Conservation (phyloP, 441 rosid species). For the Erodium trifolium region DNA sequence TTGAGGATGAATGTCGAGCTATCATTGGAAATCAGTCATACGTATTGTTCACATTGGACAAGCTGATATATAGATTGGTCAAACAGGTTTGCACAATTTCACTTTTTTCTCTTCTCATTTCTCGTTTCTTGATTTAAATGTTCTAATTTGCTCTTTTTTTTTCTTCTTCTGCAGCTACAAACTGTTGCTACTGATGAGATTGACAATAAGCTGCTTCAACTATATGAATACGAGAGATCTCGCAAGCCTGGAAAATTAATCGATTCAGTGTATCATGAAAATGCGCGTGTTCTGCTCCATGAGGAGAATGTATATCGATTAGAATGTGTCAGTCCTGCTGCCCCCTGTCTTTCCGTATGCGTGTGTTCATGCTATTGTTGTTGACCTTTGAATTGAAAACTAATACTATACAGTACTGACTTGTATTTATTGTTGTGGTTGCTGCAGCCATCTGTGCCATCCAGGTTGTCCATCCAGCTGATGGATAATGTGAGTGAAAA, state of each 20-base stretch:
- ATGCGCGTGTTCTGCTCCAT: constrained; percentile 78
- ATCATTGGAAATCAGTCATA: too few species aligned
- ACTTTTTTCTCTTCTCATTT: not conserved
- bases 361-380: not conserved
- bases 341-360: not conserved
- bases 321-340: constrained; percentile 62
- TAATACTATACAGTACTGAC: not conserved
- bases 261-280: constrained; percentile 71
- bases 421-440: constrained; percentile 17
- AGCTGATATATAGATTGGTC: too few species aligned
- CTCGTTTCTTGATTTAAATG: constrained; percentile 8
- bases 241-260: constrained; percentile 59
- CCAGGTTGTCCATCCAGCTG: too few species aligned
- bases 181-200: constrained; percentile 71
- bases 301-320: constrained; percentile 86
- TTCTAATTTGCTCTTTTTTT: constrained; percentile 2
- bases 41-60: too few species aligned
- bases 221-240: constrained; percentile 71
- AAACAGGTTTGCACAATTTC: constrained; percentile 17
- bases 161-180: constrained; percentile 57
- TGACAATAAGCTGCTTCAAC: constrained; percentile 81
- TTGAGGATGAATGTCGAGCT: too few species aligned
- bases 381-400: constrained; percentile 9
- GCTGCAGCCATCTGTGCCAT: too few species aligned
- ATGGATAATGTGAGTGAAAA: too few species aligned